Base-by-base conservation (phyloP, 306 rosid species). In the Oxytropis ochrocephala region DNA sequence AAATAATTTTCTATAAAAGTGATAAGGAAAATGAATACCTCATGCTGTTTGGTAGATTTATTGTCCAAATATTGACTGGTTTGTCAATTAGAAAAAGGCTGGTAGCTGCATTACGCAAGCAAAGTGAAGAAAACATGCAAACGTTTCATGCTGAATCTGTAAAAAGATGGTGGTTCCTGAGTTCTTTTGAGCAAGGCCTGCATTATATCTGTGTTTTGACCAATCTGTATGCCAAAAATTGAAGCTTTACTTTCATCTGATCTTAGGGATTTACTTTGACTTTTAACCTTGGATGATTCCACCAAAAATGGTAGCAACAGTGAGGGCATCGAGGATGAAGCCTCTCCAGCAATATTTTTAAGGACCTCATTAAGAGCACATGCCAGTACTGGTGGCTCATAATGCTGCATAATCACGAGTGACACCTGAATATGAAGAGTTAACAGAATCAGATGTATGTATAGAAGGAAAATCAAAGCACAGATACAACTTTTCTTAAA, bases 341-440 rank as follows among this genome's bases (percentile, higher is more conserved):
- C 42, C 43, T 67, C 82, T 58, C 69, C 84, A 0, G 75, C 73
- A 75, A 91, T 72, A 39, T 79, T 80, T 41, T 74, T 52, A 1
- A 91, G 88, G 55, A 89, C 81, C 83, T 89, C 96, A 66, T 81
- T 79, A 36, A 91, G 58, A 51, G 91, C 96, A 54, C 97, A 89
- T 43, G 85, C 88, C 55, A 89, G 86, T 47, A 84, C 54, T 11
- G 97, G 97, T 18, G 91, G 85, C 70, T 84, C 96, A 41, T 82
- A 82, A 64, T 61, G 79, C 78, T 87, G 82, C 89, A 91, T 65
- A 52, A 81, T 77, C 78, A 91, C 68, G 54, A 88, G 13, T 6
- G 96, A 86, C 17, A 88, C 89, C 97, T 91, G 85, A 73, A 71
- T 43, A 70, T 33, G 66, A 62, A 64, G 52, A 71, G 63, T 50